Evolutionary conservation across 2,329 filamentous ascomycete genomes (phyloP).

Genomic region (Alternaria metachromatica): DNA sequence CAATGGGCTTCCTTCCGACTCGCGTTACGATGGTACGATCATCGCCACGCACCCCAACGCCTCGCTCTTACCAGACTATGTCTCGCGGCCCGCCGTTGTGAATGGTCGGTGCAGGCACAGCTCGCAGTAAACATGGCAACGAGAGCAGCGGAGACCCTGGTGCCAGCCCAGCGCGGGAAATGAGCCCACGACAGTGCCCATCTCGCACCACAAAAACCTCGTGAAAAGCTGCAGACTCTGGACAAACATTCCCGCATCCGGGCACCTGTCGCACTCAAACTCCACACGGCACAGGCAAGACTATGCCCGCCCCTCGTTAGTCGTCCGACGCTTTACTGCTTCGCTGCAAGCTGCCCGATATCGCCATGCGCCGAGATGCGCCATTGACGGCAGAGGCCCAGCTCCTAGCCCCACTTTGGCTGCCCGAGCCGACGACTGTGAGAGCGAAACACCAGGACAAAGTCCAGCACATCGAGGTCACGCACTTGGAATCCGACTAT

Average conservation of each 20-base stretch:
- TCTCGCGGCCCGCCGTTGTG: constrained; percentile 6
- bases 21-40: constrained; percentile 6
- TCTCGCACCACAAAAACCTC: constrained; percentile 1
- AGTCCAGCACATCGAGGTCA: neutral
- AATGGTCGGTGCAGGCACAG: constrained; percentile 1
- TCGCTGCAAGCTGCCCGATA: constrained; percentile 20
- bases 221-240: constrained; percentile 2
- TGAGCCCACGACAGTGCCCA: neutral
- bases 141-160: constrained; percentile 10
- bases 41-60: constrained; percentile 4
- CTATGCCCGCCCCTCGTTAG: constrained; percentile 16
- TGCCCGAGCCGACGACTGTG: constrained; percentile 7
- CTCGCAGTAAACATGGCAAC: constrained; percentile 4
- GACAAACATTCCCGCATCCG: constrained; percentile 10
- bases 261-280: constrained; percentile 14
- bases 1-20: constrained; percentile 11
- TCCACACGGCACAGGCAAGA: constrained; percentile 8
- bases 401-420: constrained; percentile 19
- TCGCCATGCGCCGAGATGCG: constrained; percentile 17
- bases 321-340: constrained; percentile 9
- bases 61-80: constrained; percentile 4
- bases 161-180: neutral
- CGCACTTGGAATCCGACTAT: constrained; percentile 13
- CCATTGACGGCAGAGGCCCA: constrained; percentile 18
- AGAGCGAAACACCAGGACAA: constrained; percentile 5